A percentile compares a stretch with the other conserved stretches of the same genome.
Evolutionary conservation across 441 rosid species (phyloP).

Genomic region (Bruguiera hainesii): DNA sequence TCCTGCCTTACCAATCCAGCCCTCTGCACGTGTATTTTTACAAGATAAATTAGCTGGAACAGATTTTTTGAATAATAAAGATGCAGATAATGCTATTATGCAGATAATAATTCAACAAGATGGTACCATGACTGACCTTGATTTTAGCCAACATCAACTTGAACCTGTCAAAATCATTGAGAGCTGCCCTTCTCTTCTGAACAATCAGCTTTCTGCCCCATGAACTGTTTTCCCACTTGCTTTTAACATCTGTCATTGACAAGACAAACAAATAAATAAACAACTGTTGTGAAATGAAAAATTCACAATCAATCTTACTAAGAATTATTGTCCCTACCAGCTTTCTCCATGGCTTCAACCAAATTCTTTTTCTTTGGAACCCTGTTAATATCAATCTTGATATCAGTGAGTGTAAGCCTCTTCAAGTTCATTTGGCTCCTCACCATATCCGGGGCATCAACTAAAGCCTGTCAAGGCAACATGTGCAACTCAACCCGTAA

Average conservation of each 20-base stretch:
- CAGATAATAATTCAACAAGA: not conserved
- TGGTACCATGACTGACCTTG: conserved; percentile 45
- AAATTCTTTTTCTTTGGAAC: conserved; percentile 80
- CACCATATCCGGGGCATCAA: conserved; percentile 85
- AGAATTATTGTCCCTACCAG: conserved; percentile 42
- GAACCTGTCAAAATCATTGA: conserved; percentile 88
- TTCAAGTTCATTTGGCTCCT: conserved; percentile 85
- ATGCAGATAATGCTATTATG: not conserved
- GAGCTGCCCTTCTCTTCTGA: conserved; percentile 72
- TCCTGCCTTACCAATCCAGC: conserved; percentile 84
- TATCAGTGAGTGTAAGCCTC: conserved; percentile 76
- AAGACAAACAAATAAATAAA: not conserved
- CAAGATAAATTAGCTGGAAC: not conserved
- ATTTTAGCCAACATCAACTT: conserved; percentile 88
- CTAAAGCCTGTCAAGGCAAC: conserved; percentile 51
- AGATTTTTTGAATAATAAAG: not conserved
- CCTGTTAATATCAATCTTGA: conserved; percentile 69
- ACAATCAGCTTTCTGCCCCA: conserved; percentile 92
- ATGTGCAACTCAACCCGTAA: not conserved
- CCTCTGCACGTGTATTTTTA: conserved; percentile 43
- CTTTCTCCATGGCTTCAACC: conserved; percentile 83
- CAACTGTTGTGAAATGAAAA: not conserved
- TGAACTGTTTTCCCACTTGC: conserved; percentile 84
- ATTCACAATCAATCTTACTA: not conserved
- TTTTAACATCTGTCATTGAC: conserved; percentile 63